These are phyloP conservation scores for Trametes elegans DNA, from an alignment of 768 basidiomycete species.

Conservation along the genomic window DNA sequence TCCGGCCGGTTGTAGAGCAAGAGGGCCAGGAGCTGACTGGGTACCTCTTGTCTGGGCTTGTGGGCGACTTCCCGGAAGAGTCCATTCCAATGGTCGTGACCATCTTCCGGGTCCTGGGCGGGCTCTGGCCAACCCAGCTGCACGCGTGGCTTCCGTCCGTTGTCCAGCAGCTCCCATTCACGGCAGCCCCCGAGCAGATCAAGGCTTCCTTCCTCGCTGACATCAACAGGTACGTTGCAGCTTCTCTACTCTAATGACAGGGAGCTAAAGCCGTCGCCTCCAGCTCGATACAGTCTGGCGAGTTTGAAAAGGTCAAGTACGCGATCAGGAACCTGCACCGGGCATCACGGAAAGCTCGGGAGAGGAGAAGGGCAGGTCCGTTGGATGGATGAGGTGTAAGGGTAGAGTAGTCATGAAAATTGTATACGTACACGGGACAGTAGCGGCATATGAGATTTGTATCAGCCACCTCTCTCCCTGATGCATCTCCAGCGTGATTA, in stretches of 20 bases:
- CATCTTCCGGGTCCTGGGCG: constrained; percentile 69
- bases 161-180: constrained; percentile 65
- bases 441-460: constrained; percentile 9
- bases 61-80: constrained; percentile 89
- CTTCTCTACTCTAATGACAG: constrained; percentile 10
- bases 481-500: not conserved
- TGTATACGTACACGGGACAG: constrained; percentile 19
- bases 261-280: too few species aligned
- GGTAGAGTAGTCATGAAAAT: constrained; percentile 10
- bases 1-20: constrained; percentile 59
- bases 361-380: constrained; percentile 48
- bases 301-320: constrained; percentile 82
- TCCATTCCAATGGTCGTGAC: constrained; percentile 68
- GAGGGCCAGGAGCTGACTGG: constrained; percentile 72
- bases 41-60: constrained; percentile 72
- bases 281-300: constrained; percentile 63
- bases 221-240: constrained; percentile 63
- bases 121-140: constrained; percentile 67
- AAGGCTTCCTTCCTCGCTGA: constrained; percentile 74
- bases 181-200: constrained; percentile 57
- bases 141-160: constrained; percentile 71
- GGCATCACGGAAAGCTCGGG: constrained; percentile 70
- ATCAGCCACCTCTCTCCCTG: not conserved
- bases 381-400: constrained; percentile 34
- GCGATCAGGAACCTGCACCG: constrained; percentile 69